Evolutionary conservation across 1,284 basidiomycete genomes (phyloP).

Genomic region (Rhodotorula sp.): DNA sequence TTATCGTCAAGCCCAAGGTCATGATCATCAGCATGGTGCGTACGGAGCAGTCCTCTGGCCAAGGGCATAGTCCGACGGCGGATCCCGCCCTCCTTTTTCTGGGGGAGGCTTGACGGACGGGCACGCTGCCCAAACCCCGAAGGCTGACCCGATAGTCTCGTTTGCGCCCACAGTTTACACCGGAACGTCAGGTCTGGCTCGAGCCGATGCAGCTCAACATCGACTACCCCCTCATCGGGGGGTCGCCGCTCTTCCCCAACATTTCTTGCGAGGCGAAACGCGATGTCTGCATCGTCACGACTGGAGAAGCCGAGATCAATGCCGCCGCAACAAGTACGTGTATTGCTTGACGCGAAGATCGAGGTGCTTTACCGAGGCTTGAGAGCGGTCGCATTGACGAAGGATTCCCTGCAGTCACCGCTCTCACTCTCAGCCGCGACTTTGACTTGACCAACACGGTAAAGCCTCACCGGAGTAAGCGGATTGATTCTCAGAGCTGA

Average conservation of each 20-base stretch:
- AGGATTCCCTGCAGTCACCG: conserved; percentile 40
- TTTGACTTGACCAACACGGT: conserved; percentile 55
- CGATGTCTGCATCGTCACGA: conserved; percentile 53
- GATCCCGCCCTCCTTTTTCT: background rate
- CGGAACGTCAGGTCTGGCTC: conserved; percentile 50
- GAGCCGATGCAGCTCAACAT: conserved; percentile 36
- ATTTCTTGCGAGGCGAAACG: conserved; percentile 53
- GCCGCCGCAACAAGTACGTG: conserved; percentile 49
- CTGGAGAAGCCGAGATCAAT: conserved; percentile 56
- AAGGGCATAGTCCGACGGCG: too few species aligned
- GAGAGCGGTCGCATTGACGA: too few species aligned
- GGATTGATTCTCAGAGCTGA: background rate
- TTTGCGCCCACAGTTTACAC: conserved; percentile 45
- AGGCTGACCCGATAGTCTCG: too few species aligned
- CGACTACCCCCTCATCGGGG: conserved; percentile 49
- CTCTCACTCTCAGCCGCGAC: conserved; percentile 50
- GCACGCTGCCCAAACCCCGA: too few species aligned
- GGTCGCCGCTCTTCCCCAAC: conserved; percentile 55
- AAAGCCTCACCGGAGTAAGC: background rate
- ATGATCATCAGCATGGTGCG: conserved; percentile 44
- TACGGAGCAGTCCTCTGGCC: conserved; percentile 7
- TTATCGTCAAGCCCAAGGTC: conserved; percentile 43
- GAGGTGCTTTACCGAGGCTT: too few species aligned
- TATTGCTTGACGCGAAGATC: too few species aligned
- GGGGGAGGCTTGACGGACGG: too few species aligned